Evolutionary conservation across 352 stramenopile genomes (phyloP), one percentile per base, ranked within the genome.

Genomic region (Phytophthora pinifolia): DNA sequence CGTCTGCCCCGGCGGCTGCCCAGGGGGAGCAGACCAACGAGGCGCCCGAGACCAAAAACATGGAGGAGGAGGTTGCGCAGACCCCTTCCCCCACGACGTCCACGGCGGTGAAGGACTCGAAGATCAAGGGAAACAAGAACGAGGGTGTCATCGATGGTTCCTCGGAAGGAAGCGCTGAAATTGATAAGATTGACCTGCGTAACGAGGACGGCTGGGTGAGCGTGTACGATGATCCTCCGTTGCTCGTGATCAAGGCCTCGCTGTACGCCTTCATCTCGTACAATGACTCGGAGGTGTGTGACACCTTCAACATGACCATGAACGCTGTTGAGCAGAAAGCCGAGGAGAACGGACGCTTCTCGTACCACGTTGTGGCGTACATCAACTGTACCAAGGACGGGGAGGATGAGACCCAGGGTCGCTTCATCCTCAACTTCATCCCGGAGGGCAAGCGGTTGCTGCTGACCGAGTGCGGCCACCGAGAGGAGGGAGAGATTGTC

Each of bases 241-340:
- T 88, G 4, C 74, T 90, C 22, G 78, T 92, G 15, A 88, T 92
- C 59, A 90, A 91, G 77, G 83, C 79, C 7, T 92, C 83, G 43
- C 65, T 92, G 46, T 92, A 92, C 57, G 82, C 84, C 14, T 94
- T 94, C 63, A 89, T 89, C 48, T 70, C 76, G 22, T 94, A 94
- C 76, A 92, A 94, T 42, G 67, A 88, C 73, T 83, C 82, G 45
- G 68, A 73, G 20, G 76, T 94, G 32, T 94, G 84, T 49, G 81
- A 90, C 65, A 77, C 76, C 17, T 90, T 94, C 67, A 92, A 91
- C 68, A 91, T 92, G 79, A 91, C 79, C 4, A 75, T 94, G 56
- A 88, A 89, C 57, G 77, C 84, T 38, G 82, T 91, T 50, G 84
- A 94, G 65, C 76, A 90, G 58, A 89, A 89, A 67, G 58, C 77